These are phyloP conservation scores for Ceratobasidium theobromae DNA, from an alignment of 1,284 basidiomycete species.

Conservation along the genomic window DNA sequence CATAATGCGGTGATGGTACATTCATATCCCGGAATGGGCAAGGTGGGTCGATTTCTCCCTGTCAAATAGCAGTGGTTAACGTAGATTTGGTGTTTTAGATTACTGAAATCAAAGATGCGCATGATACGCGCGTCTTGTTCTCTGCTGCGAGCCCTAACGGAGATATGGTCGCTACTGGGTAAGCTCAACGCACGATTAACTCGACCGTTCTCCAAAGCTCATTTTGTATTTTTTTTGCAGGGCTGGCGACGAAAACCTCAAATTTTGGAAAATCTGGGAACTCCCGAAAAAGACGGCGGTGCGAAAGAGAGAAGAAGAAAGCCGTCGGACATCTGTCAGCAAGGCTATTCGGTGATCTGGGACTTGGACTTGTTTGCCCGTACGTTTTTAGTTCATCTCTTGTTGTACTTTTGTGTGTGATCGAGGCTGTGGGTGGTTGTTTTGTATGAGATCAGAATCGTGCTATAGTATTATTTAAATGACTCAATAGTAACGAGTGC, in stretches of 20 bases:
- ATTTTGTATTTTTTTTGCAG: constrained; percentile 44
- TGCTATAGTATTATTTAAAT: no score
- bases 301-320: constrained; percentile 22
- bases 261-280: constrained; percentile 70
- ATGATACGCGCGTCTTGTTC: constrained; percentile 86
- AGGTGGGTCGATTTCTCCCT: constrained; percentile 47
- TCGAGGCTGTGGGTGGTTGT: no score
- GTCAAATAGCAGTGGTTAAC: constrained; percentile 57
- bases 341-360: constrained; percentile 25
- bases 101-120: constrained; percentile 87
- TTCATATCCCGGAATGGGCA: constrained; percentile 54
- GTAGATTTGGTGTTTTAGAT: constrained; percentile 44
- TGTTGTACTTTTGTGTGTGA: background rate
- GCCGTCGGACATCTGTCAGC: constrained; percentile 25
- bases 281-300: constrained; percentile 37
- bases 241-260: constrained; percentile 91
- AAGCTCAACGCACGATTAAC: no score
- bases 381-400: background rate
- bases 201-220: background rate
- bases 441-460: no score
- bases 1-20: constrained; percentile 54
- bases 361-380: background rate
- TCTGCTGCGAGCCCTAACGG: constrained; percentile 85
- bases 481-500: no score
- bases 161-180: constrained; percentile 75